Evolutionary conservation across 495 filamentous ascomycete species (phyloP).

Genomic region (Filosporella fistucella): DNA sequence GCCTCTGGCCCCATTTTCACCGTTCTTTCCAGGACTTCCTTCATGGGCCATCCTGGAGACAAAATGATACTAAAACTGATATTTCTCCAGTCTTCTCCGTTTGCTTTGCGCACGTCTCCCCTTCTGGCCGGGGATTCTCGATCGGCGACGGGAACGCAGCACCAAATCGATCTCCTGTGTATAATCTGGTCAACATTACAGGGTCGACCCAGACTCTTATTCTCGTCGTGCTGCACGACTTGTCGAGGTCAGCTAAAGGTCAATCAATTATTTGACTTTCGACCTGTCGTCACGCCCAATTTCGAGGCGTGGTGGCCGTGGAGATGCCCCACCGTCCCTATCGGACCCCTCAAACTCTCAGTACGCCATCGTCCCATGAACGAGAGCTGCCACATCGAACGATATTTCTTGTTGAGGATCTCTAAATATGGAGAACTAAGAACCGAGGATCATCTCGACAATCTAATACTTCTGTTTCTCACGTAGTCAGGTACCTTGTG

Average conservation of each 20-base stretch:
- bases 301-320: background rate
- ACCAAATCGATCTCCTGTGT: background rate
- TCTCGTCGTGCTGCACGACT: slow-evolving; percentile 3
- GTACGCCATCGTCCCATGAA: background rate
- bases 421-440: background rate
- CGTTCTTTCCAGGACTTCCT: background rate
- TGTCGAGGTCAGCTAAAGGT: background rate
- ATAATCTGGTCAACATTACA: background rate
- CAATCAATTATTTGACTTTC: background rate
- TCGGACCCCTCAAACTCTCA: background rate
- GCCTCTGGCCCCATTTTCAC: slow-evolving; percentile 10
- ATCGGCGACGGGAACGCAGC: slow-evolving; percentile 6
- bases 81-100: slow-evolving; percentile 5
- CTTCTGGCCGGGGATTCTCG: slow-evolving; percentile 6
- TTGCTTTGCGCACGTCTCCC: slow-evolving; percentile 19
- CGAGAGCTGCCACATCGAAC: background rate
- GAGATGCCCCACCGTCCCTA: slow-evolving; percentile 3
- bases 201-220: too few relatives aligned
- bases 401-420: background rate
- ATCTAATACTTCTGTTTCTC: background rate
- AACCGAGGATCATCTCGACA: background rate
- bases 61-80: slow-evolving; percentile 4
- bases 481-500: slow-evolving; percentile 5
- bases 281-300: background rate
- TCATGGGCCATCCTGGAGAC: slow-evolving; percentile 13